These are phyloP conservation scores for Hsuehochloa calcarea DNA, from an alignment of 176 grass and related monocot species.

Conservation along the genomic window DNA sequence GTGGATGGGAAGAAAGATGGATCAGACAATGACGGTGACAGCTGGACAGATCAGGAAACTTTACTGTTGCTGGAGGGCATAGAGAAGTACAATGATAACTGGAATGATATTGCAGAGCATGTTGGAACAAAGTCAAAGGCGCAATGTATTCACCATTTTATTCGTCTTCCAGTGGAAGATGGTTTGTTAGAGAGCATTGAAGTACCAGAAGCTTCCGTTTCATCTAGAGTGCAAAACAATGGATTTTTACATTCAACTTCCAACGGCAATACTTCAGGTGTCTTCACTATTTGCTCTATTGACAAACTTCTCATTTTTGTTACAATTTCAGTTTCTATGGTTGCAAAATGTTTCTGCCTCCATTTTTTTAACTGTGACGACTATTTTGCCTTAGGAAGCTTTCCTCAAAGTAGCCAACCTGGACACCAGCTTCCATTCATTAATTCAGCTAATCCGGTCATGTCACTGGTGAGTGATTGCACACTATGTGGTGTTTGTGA, in stretches of 20 bases:
- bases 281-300: conserved; percentile 25
- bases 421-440: conserved; percentile 71
- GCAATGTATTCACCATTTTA: conserved; percentile 91
- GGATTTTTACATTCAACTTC: conserved; percentile 47
- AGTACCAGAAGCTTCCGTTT: conserved; percentile 44
- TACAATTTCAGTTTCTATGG: conserved; percentile 14
- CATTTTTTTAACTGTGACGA: conserved; percentile 30
- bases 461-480: conserved; percentile 86
- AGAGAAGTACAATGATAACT: conserved; percentile 89
- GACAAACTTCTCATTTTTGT: conserved; percentile 16
- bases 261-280: conserved; percentile 67
- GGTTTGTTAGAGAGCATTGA: conserved; percentile 71
- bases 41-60: conserved; percentile 93
- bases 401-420: conserved; percentile 43
- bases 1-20: conserved; percentile 67
- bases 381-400: conserved; percentile 43
- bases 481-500: background rate
- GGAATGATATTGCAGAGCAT: conserved; percentile 86
- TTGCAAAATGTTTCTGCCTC: conserved; percentile 16
- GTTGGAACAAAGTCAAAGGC: conserved; percentile 85
- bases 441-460: conserved; percentile 84
- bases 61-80: conserved; percentile 80
- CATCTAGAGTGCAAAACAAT: conserved; percentile 44
- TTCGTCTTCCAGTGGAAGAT: conserved; percentile 84
- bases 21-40: conserved; percentile 58